Evolutionary conservation across 208 protist species (phyloP), one percentile per base, ranked within the genome.

Genomic region (Lotmaria passim): DNA sequence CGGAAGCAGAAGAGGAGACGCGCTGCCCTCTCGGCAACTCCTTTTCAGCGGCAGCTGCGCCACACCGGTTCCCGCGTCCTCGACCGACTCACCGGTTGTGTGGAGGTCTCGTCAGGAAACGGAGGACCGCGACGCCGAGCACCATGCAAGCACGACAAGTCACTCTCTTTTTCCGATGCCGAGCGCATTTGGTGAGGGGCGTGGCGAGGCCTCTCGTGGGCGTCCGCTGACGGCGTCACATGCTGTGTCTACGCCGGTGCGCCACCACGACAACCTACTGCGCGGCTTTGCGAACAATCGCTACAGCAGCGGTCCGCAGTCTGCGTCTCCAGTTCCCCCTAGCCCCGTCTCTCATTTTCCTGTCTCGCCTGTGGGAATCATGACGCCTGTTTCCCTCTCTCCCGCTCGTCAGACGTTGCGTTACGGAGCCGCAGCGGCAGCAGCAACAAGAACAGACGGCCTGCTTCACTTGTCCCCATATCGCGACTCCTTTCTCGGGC

Each of bases 261-360:
- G 47, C 10, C 53, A 69, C 44, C n/a, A 50, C 10, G 71, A 76
- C n/a, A 70, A 69, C 47, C 47, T 62, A 10, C 56, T 76, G 6
- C 71, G 51, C 47, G 59, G 44, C 21, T 61, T 31, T 39, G 23
- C 47, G 15, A 33, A 14, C 19, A 36, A 48, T 24, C n/a, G 17
- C 41, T 15, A 19, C 51, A 57, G 1, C 57, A 48, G 28, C 57
- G 23, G 36, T 6, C 36, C 38, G 3, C 10, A 39, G 26, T 34
- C 38, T 2, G 24, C 24, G 17, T 23, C 19, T 2, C 23, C 26
- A 6, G 4, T 31, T 24, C 2, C 57, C 15, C 8, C 26, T 4
- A 52, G 41, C 7, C 43, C 57, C 2, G 23, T 43, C 1, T 2
- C 43, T 12, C 41, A 28, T 12, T 53, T 65, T 28, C 30, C 44